Conservation (phyloP, 2,329 filamentous ascomycete species). For the Aspergillus sergii region DNA sequence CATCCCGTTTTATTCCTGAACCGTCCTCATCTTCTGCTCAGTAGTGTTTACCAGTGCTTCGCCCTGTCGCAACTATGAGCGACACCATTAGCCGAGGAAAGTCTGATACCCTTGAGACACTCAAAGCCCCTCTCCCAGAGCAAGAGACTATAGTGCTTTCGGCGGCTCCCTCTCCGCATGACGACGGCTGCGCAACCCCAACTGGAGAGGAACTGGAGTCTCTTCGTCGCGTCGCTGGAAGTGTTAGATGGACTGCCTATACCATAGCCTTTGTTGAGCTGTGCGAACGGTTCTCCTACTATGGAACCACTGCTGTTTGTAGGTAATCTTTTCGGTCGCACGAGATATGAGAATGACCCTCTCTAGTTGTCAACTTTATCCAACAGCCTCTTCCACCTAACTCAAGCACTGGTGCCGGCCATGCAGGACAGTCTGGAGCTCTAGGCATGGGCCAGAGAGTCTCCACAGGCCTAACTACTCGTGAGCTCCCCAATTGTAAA, state of each 20-base stretch:
- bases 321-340: slow-evolving; percentile 31
- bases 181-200: slow-evolving; percentile 25
- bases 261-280: slow-evolving; percentile 73
- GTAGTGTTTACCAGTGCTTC: neutral
- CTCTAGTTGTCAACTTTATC: slow-evolving; percentile 63
- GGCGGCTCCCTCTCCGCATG: neutral
- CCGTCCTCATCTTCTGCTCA: neutral
- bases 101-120: slow-evolving; percentile 7
- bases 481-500: slow-evolving; percentile 27
- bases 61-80: slow-evolving; percentile 11
- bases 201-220: slow-evolving; percentile 37
- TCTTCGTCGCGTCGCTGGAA: slow-evolving; percentile 40
- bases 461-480: slow-evolving; percentile 55
- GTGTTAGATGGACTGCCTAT: slow-evolving; percentile 66
- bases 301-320: slow-evolving; percentile 70
- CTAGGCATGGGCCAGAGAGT: slow-evolving; percentile 62
- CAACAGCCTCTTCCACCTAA: slow-evolving; percentile 57
- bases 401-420: slow-evolving; percentile 56
- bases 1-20: neutral
- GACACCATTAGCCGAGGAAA: slow-evolving; percentile 3
- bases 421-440: slow-evolving; percentile 50
- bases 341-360: slow-evolving; percentile 12
- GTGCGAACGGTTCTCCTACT: slow-evolving; percentile 78
- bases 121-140: neutral
- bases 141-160: slow-evolving; percentile 11